phyloP scores from a whole-genome alignment of 1,139 yeast species.

The Suhomyces choctaworum region DNA sequence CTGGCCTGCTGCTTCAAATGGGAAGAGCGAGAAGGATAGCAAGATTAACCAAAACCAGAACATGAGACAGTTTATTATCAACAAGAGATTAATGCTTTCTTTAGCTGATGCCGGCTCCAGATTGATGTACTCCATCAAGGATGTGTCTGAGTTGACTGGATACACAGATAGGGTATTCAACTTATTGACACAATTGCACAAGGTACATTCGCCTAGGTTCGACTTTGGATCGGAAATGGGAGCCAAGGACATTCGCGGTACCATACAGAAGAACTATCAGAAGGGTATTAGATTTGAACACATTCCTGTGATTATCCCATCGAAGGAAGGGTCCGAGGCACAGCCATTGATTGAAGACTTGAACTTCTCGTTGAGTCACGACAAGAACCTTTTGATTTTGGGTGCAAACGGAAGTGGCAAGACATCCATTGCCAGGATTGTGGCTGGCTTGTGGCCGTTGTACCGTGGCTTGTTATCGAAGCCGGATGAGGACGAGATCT shows the following conservation, averaged over 20 bases:
- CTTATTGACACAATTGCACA: conserved; percentile 72
- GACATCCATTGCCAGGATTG: conserved; percentile 78
- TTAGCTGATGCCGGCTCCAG: conserved; percentile 97
- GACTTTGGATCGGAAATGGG: conserved; percentile 60
- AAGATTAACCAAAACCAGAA: conserved; percentile 48
- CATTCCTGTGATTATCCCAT: conserved; percentile 80
- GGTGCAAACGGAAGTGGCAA: conserved; percentile 93
- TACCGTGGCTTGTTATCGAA: conserved; percentile 80
- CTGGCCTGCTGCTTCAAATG: conserved; percentile 29
- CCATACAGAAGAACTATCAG: conserved; percentile 70
- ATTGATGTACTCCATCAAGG: conserved; percentile 92
- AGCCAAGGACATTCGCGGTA: conserved; percentile 67
- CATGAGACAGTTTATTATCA: conserved; percentile 88
- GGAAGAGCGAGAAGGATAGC: conserved; percentile 6
- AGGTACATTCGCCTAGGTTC: conserved; percentile 73
- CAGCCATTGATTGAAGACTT: conserved; percentile 56
- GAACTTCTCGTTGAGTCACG: conserved; percentile 61
- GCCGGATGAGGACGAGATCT: conserved; percentile 71
- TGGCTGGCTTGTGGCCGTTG: conserved; percentile 92
- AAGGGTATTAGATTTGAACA: conserved; percentile 81
- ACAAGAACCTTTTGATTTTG: conserved; percentile 73
- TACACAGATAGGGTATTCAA: conserved; percentile 85
- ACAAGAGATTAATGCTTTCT: conserved; percentile 85
- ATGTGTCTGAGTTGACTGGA: conserved; percentile 87
- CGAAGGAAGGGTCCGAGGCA: conserved; percentile 55